Percentiles rank a stretch among this genome's conserved stretches.
Conservation (phyloP, 306 rosid species). For the Begonia peltatifolia region DNA sequence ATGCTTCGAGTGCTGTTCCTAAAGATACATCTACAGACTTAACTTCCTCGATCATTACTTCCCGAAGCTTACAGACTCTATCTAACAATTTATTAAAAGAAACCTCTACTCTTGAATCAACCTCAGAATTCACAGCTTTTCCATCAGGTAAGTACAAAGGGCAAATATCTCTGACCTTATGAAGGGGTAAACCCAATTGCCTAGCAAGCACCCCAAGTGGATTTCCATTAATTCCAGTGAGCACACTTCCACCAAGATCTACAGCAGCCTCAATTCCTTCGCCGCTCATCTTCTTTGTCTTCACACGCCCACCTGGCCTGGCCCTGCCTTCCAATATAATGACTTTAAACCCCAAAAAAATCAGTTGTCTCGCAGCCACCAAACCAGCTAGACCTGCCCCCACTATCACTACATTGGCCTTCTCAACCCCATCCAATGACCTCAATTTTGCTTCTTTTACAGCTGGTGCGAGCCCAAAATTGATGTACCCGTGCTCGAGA, state of each 20-base stretch:
- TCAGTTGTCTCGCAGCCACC: conserved; percentile 73
- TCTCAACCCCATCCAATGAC: conserved; percentile 36
- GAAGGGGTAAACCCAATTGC: conserved; percentile 73
- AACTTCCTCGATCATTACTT: conserved; percentile 71
- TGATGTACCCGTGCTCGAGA: conserved; percentile 68
- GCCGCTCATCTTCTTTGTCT: conserved; percentile 56
- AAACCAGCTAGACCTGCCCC: conserved; percentile 88
- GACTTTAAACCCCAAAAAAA: conserved; percentile 73
- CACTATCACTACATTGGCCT: conserved; percentile 54
- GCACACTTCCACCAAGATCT: conserved; percentile 89
- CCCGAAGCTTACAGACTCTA: conserved; percentile 89
- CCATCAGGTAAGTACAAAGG: conserved; percentile 87
- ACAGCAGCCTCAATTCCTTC: conserved; percentile 61
- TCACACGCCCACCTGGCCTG: conserved; percentile 84
- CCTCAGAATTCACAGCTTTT: conserved; percentile 48
- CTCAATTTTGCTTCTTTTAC: conserved; percentile 40
- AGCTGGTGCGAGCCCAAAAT: conserved; percentile 62
- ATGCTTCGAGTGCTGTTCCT: conserved; percentile 75
- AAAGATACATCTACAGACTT: conserved; percentile 62
- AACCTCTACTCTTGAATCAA: conserved; percentile 60
- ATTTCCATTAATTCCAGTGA: conserved; percentile 80
- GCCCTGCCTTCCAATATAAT: conserved; percentile 67
- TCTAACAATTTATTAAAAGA: conserved; percentile 67
- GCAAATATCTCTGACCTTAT: conserved; percentile 83
- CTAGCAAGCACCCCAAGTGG: conserved; percentile 86